These are phyloP conservation scores for Xylaria sp. DNA, from an alignment of 2,329 filamentous ascomycete species.

Conservation along the genomic window DNA sequence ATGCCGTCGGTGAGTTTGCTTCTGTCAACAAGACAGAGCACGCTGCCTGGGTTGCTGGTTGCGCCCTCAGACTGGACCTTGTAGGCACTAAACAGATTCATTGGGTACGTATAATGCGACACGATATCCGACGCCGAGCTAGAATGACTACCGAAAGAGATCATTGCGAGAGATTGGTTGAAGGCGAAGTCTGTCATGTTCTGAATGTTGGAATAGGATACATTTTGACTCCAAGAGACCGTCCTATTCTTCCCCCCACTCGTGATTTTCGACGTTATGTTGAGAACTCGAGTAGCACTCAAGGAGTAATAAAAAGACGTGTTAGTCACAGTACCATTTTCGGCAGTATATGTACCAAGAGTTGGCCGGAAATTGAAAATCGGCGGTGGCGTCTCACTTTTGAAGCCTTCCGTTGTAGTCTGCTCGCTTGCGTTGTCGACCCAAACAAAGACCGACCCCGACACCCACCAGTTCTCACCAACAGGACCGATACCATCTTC, in stretches of 20 bases:
- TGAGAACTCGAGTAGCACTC: slow-evolving; percentile 42
- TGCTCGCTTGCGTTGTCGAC: slow-evolving; percentile 56
- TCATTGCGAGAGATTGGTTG: slow-evolving; percentile 47
- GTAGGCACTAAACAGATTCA: slow-evolving; percentile 49
- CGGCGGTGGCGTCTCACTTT: slow-evolving; percentile 34
- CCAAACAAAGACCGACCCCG: slow-evolving; percentile 73
- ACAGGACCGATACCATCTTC: slow-evolving; percentile 54
- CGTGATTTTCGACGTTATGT: slow-evolving; percentile 44
- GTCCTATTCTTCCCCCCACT: slow-evolving; percentile 35
- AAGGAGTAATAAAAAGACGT: slow-evolving; percentile 46
- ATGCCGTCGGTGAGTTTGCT: slow-evolving; percentile 43
- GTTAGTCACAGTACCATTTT: slow-evolving; percentile 43
- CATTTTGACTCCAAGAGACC: slow-evolving; percentile 44
- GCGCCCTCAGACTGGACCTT: slow-evolving; percentile 43
- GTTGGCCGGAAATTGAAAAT: slow-evolving; percentile 43
- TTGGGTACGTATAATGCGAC: slow-evolving; percentile 45
- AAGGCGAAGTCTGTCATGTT: slow-evolving; percentile 47
- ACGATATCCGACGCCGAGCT: slow-evolving; percentile 39
- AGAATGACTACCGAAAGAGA: slow-evolving; percentile 43
- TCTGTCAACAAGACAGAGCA: slow-evolving; percentile 46
- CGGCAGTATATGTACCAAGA: slow-evolving; percentile 36
- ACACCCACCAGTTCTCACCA: slow-evolving; percentile 71
- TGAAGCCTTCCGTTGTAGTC: slow-evolving; percentile 37
- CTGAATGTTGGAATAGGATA: slow-evolving; percentile 47
- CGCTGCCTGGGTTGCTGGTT: slow-evolving; percentile 46